Evolutionary conservation across 2,329 filamentous ascomycete genomes (phyloP), one percentile per base, ranked within the genome.

Genomic region (Fusarium foetens): DNA sequence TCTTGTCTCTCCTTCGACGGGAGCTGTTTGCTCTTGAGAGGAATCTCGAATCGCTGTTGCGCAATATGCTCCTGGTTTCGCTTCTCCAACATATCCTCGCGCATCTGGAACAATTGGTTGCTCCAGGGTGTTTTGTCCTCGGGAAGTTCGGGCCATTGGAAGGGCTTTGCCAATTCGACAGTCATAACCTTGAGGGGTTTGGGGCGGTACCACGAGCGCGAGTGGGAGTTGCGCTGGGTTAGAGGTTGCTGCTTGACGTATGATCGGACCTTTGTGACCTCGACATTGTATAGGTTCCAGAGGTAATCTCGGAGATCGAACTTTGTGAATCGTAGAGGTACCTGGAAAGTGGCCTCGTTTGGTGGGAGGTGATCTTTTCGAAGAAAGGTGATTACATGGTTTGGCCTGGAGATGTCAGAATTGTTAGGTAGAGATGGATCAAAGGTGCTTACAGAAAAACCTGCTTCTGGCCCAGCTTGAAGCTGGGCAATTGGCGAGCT

Each of bases 291-390:
- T 46, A 89, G 89, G 81, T 97, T 91, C 85, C 90, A 93, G 70
- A 99, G 91, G 85, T 98, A 99, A 85, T 98, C 95, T 82, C 94
- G 93, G 45, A 99, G 85, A 81, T 99, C 96, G 82, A 98, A 92
- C 85, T 99, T 99, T 87, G 94, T 97, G 87, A 98, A 94, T 77
- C 89, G 91, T 76, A 98, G 88, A 16, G 96, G 96, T 36, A 98
- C 95, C 78, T 92, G 88, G 89, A 99, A 99, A 77, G 91, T 92
- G 71, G 95, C 96, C 81, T 93, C 94, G 81, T 91, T 92, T 25
- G 95, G 90, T 12, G 93, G 91, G 59, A 93, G 88, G 74, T 89
- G 86, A 35, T 90, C 89, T 65, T 91, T 92, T 75, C 86, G 92
- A 76, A 97, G 86, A 78, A 98, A 89, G 68, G 92, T 91, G 79